Evolutionary conservation across 192 early-diverging fungal genomes (phyloP).

Genomic region (Gaertneriomyces semiglobifer): DNA sequence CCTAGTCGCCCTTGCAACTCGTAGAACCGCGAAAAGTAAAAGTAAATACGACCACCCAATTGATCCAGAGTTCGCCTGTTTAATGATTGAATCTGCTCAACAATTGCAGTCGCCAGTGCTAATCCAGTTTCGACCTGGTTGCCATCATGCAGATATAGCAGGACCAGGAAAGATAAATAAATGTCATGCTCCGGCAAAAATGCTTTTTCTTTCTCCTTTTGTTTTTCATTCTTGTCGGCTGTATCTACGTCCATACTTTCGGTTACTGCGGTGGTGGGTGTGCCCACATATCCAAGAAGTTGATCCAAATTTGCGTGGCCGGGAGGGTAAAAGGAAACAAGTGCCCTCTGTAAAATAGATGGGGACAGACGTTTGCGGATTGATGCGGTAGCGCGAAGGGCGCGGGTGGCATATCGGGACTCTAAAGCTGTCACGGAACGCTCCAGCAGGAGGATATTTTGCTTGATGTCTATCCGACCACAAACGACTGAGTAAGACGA

Average conservation of each 20-base stretch:
- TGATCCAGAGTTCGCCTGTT: constrained; percentile 92
- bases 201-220: constrained; percentile 31
- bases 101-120: constrained; percentile 3
- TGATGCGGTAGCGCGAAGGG: constrained; percentile 73
- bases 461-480: constrained; percentile 69
- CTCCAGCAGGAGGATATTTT: constrained; percentile 80
- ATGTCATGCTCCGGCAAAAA: constrained; percentile 78
- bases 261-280: neutral
- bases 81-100: constrained; percentile 27
- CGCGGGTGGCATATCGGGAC: constrained; percentile 83
- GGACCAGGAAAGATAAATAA: constrained; percentile 76
- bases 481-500: neutral
- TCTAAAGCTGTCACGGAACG: constrained; percentile 80
- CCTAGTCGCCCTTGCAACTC: constrained; percentile 69
- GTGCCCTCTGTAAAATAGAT: constrained; percentile 56
- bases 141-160: constrained; percentile 78
- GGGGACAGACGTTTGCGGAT: constrained; percentile 75
- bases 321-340: constrained; percentile 28
- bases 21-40: constrained; percentile 90
- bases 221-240: neutral
- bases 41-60: constrained; percentile 84
- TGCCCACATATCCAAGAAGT: constrained; percentile 20
- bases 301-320: neutral
- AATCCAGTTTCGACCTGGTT: neutral
- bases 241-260: constrained; percentile 48